Evolutionary conservation across 352 stramenopile genomes (phyloP).

Genomic region (Pythium plurisporium): DNA sequence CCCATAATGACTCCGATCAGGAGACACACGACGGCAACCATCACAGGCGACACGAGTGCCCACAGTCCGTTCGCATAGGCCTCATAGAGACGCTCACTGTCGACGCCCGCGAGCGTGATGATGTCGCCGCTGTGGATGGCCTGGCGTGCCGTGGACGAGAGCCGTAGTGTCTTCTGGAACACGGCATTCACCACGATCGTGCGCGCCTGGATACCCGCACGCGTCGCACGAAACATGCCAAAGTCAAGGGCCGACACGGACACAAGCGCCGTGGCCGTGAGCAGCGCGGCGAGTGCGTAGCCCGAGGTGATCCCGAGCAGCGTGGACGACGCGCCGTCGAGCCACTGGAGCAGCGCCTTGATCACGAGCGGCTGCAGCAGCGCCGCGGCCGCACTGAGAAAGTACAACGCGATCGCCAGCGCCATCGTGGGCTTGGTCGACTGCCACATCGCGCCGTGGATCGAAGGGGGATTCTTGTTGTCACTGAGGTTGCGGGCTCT

Average conservation of each 20-base stretch:
- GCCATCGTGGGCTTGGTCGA: slow-evolving; percentile 29
- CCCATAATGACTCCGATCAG: slow-evolving; percentile 19
- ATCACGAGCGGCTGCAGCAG: slow-evolving; percentile 34
- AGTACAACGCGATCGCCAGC: slow-evolving; percentile 22
- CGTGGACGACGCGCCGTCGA: slow-evolving; percentile 12
- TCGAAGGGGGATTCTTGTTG: background rate
- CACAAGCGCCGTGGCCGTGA: slow-evolving; percentile 14
- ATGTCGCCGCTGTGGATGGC: slow-evolving; percentile 52
- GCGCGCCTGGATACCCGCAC: slow-evolving; percentile 42
- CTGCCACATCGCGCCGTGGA: slow-evolving; percentile 23
- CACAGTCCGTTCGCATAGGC: slow-evolving; percentile 42
- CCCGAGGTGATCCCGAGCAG: slow-evolving; percentile 24
- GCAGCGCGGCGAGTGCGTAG: slow-evolving; percentile 20
- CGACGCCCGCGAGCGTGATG: slow-evolving; percentile 47
- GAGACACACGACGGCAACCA: slow-evolving; percentile 13
- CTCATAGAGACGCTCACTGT: slow-evolving; percentile 50
- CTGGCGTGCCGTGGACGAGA: slow-evolving; percentile 37
- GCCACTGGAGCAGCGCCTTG: slow-evolving; percentile 27
- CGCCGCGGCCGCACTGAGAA: slow-evolving; percentile 22
- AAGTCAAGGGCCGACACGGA: slow-evolving; percentile 38
- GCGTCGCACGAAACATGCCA: slow-evolving; percentile 39
- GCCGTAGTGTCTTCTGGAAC: slow-evolving; percentile 48
- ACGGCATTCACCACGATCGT: slow-evolving; percentile 42
- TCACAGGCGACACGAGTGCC: slow-evolving; percentile 23
- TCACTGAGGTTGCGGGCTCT: background rate